Conservation (phyloP, 225 moss, liverwort and hornwort species). For the Rhytidiadelphus loreus region DNA sequence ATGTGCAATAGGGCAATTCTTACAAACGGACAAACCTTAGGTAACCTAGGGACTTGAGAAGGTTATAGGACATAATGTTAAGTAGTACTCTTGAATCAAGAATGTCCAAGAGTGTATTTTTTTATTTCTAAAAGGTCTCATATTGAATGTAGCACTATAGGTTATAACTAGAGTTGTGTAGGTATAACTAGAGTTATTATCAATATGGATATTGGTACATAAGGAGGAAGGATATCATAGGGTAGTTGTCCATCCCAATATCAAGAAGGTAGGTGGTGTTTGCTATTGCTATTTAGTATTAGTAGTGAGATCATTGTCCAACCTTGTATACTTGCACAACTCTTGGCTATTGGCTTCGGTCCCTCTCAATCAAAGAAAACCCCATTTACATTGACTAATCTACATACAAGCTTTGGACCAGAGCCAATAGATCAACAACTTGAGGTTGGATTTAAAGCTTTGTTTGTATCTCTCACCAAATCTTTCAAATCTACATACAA, state of each 20-base stretch:
- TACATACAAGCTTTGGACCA: rapidly evolving
- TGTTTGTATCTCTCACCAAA: background rate
- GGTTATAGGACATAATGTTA: background rate
- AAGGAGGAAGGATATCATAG: background rate
- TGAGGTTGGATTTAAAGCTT: background rate
- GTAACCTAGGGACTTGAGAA: background rate
- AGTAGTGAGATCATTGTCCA: rapidly evolving
- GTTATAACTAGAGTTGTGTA: rapidly evolving
- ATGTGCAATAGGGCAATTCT: background rate
- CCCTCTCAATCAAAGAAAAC: background rate
- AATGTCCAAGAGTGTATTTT: background rate
- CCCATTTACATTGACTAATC: background rate
- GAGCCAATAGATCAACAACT: background rate
- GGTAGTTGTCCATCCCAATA: background rate
- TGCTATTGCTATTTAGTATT: no score
- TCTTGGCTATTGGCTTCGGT: rapidly evolving
- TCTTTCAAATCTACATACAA: background rate
- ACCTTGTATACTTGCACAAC: rapidly evolving
- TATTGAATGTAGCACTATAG: background rate
- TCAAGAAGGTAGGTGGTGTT: background rate
- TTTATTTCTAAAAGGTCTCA: rapidly evolving
- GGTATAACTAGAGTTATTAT: rapidly evolving
- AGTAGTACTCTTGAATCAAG: background rate
- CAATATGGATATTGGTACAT: background rate
- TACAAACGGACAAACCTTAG: background rate